phyloP scores from a whole-genome alignment of 768 basidiomycete genomes.

The Kwoniella sp. region DNA sequence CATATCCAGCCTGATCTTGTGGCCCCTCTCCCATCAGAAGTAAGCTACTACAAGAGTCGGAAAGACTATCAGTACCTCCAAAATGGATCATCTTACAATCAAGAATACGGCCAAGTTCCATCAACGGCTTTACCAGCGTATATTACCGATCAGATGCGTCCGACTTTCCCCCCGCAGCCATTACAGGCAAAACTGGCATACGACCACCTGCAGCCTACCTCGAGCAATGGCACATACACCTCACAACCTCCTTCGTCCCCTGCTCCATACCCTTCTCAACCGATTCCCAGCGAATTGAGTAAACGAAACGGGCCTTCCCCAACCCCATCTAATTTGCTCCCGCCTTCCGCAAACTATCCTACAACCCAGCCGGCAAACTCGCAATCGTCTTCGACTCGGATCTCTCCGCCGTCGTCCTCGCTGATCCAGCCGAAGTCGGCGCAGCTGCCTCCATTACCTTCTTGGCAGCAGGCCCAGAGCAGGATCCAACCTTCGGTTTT shows the following conservation, averaged over 20 bases:
- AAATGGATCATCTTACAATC: not conserved
- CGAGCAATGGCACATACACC: not conserved
- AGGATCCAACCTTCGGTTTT: not conserved
- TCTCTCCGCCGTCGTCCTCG: not conserved
- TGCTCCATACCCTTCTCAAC: not conserved
- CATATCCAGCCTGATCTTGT: constrained; percentile 38
- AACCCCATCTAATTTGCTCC: too few species aligned
- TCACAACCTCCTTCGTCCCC: not conserved
- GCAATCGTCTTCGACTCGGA: not conserved
- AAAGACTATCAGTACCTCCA: not conserved
- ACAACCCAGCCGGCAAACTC: not conserved
- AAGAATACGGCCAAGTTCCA: not conserved
- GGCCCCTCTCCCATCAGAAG: constrained; percentile 23
- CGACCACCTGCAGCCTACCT: not conserved
- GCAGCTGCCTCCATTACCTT: not conserved
- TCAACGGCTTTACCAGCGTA: not conserved
- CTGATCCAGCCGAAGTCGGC: not conserved
- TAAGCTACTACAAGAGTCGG: constrained; percentile 8
- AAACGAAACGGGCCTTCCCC: not conserved
- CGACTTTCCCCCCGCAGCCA: not conserved
- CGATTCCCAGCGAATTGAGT: not conserved
- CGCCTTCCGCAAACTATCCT: not conserved
- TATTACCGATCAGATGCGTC: not conserved
- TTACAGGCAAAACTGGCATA: not conserved
- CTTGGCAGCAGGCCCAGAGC: not conserved